Base-by-base conservation (phyloP, 129 eudicot species). In the Glebionis coronaria region DNA sequence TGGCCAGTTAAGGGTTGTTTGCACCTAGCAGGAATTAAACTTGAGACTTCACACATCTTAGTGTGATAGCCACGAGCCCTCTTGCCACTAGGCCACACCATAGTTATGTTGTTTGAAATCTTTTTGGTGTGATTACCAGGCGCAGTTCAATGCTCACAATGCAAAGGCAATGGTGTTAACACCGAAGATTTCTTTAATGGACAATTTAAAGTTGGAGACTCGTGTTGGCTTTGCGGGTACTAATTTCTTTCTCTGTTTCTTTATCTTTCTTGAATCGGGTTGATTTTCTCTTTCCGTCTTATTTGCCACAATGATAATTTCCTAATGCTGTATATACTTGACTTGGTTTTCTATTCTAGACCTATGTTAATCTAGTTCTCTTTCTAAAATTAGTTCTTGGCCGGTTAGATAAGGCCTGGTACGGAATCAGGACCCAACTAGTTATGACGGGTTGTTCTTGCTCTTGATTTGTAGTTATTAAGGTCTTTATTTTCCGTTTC, bases 171-270 rank as follows among this genome's bases (percentile, higher is more conserved):
- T n/a, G 97, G 97, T 14, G 72, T 93, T 28, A 93, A 93, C 73
- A 61, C 83, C 13, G 78, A 78, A 15, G 99, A 89, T 75, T 82
- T 80, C 75, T 89, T 89, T 68, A 75, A 93, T 44, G 99, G 99
- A 47, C 84, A 78, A 74, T 86, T 84, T 74, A 93, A 93, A 78
- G 90, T 86, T 25, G 99, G 99, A 50, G 97, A 42, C 51, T 58
- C 80, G 9, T 93, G 99, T 63, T 93, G 99, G 99, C 90, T 93
- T 44, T 89, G 99, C 90, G 83, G 99, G 99, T 93, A 92, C 29
- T 56, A 23, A 15, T 44, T 16, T 45, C 56, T 15, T 70, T 23
- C 5, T 57, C 12, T 8, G 13, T 31, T 44, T 71, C 46, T 0
- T 12, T 25, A 25, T 23, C 18, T 23, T 42, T 57, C 42, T 35